Evolutionary conservation across 1,139 yeast genomes (phyloP), one percentile per base, ranked within the genome.

Genomic region (Saccharomyces hybrid): DNA sequence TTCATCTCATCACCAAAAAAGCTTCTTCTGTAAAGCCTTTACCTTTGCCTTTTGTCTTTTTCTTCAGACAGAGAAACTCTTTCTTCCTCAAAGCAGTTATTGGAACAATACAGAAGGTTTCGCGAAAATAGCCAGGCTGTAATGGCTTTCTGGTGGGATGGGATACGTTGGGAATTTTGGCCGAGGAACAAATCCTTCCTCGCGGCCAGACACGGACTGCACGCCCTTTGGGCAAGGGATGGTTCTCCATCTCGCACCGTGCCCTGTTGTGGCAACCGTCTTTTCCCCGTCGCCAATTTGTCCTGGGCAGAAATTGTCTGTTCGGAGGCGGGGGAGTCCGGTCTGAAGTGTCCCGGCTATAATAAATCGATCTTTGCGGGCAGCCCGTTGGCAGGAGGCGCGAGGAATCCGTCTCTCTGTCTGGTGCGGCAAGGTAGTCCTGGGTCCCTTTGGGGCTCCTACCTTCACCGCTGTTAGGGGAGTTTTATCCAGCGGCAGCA

Each of bases 401-500:
- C 54, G 75, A 71, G 75, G 59, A 71, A 58, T 71, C 75, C 67
- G 61, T 51, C 51, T 48, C 50, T 51, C 50, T 55, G 56, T 51
- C 58, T 46, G 60, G 61, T 51, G 61, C 56, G 59, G 64, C 64
- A 63, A 65, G 51, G 71, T 63, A 65, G 64, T 56, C 32, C 59
- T 61, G 64, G 63, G 61, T 59, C 58, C 57, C 51, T 57, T 31
- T 4, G 53, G 29, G 60, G 59, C 57, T 59, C 54, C 65, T n/a
- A 73, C 62, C 61, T 59, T 56, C 48, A 70, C 68, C 68, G 72
- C 72, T 68, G 71, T 56, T 65, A 73, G 75, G 76, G 76, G 75
- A 72, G 75, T 59, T 58, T 66, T 69, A 73, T 73, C 75, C 75
- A 73, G 75, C 75, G 61, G 67, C 70, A 68, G 73, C 74, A 64